A percentile compares a stretch with the other conserved stretches of the same genome.
Evolutionary conservation across 148 eudicot genomes (phyloP).

Genomic region (Fagopyrum esculentum): DNA sequence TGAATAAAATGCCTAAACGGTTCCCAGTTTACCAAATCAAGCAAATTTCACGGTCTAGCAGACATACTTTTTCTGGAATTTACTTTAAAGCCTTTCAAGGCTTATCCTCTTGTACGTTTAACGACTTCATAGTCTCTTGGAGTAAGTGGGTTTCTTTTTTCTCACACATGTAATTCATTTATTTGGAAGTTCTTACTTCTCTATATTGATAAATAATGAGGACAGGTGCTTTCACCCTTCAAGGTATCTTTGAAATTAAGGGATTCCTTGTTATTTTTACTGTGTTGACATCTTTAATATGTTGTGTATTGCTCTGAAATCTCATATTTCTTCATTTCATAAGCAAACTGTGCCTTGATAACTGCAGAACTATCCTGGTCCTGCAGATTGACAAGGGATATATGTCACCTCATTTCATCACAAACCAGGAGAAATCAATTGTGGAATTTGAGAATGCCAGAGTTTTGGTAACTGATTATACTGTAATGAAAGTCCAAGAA

Average conservation of each 20-base stretch:
- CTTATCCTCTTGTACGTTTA: no score
- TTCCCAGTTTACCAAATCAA: no score
- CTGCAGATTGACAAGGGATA: slow-evolving; percentile 93
- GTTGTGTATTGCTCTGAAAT: not conserved
- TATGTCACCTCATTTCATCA: slow-evolving; percentile 83
- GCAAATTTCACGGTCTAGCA: no score
- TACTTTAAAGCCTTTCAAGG: no score
- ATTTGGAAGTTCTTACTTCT: not conserved
- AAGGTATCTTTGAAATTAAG: not conserved
- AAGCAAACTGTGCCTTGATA: slow-evolving; percentile 1
- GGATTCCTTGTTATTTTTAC: not conserved
- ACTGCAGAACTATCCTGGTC: slow-evolving; percentile 16
- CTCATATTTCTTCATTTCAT: slow-evolving; percentile 1
- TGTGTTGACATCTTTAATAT: not conserved
- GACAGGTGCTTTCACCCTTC: not conserved
- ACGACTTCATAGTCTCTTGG: no score
- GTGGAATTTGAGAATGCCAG: slow-evolving; percentile 85
- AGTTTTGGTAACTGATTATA: slow-evolving; percentile 87
- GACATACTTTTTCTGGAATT: no score
- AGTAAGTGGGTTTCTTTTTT: no score
- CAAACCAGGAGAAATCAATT: slow-evolving; percentile 63
- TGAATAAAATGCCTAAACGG: no score
- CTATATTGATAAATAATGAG: not conserved
- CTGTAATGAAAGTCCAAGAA: slow-evolving; percentile 57
- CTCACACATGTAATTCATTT: not conserved